Conservation (phyloP, 179 eudicot species). For the Beta corolliflora region DNA sequence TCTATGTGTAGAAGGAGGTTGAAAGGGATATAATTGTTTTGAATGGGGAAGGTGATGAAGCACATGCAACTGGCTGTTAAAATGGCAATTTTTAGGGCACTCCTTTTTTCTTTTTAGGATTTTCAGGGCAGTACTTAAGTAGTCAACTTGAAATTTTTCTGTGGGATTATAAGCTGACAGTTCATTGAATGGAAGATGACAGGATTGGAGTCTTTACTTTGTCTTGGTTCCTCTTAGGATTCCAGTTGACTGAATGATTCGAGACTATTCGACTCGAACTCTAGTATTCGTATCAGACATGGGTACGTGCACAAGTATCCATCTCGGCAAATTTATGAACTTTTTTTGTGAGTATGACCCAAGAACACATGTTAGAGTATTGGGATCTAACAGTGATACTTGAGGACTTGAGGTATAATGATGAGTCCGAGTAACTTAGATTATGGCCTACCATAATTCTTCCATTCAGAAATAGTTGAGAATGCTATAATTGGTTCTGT, state of each 20-base stretch:
- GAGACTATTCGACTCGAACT: too few species aligned
- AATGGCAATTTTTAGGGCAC: background rate
- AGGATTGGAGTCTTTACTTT: background rate
- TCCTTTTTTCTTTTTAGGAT: too few species aligned
- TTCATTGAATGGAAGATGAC: background rate
- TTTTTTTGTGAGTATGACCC: too few species aligned
- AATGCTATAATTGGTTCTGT: background rate
- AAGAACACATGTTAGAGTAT: too few species aligned
- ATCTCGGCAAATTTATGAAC: background rate
- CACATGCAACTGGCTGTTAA: background rate
- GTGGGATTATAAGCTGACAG: constrained; percentile 6
- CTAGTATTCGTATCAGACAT: too few species aligned
- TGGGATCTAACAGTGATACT: background rate
- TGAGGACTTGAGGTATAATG: too few species aligned
- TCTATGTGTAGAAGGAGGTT: background rate
- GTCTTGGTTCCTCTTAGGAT: background rate
- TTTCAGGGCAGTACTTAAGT: background rate
- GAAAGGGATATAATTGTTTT: background rate
- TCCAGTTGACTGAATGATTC: background rate
- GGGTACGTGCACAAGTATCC: too few species aligned
- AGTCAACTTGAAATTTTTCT: background rate
- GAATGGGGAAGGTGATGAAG: background rate
- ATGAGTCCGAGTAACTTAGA: too few species aligned
- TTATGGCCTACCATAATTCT: too few species aligned
- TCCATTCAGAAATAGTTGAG: background rate